phyloP scores from a whole-genome alignment of 1,284 basidiomycete species.

The Austroboletus niveus region DNA sequence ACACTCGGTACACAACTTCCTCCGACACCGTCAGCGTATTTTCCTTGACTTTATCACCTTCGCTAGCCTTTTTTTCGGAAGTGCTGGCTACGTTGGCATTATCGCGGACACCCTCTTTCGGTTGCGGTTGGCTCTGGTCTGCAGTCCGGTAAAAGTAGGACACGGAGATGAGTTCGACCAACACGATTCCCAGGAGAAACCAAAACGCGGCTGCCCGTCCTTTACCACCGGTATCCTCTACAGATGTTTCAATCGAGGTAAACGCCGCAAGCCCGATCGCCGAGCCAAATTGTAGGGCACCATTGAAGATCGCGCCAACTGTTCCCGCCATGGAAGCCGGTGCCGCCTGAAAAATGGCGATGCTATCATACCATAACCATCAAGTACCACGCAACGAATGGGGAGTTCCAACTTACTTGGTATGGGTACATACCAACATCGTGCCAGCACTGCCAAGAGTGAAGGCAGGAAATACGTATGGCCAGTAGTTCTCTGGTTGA shows the following conservation, averaged over 20 bases:
- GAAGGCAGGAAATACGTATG: constrained; percentile 47
- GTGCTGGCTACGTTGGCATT: neutral
- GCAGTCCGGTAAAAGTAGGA: constrained; percentile 39
- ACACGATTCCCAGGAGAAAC: constrained; percentile 46
- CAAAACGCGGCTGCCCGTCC: constrained; percentile 49
- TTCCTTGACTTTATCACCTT: neutral
- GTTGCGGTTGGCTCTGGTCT: neutral
- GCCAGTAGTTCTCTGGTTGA: constrained; percentile 42
- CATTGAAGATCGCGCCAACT: constrained; percentile 57
- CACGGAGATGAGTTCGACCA: constrained; percentile 34
- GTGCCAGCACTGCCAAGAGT: constrained; percentile 42
- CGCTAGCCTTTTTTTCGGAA: neutral
- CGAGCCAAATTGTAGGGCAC: constrained; percentile 50
- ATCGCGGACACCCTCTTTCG: neutral
- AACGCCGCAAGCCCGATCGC: constrained; percentile 49
- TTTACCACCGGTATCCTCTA: constrained; percentile 36
- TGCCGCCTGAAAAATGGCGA: constrained; percentile 49
- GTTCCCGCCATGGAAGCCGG: constrained; percentile 52
- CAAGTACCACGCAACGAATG: neutral
- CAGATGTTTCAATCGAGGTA: constrained; percentile 46
- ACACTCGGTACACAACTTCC: neutral
- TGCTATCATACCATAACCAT: constrained; percentile 30
- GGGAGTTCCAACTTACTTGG: constrained; percentile 33
- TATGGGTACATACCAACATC: constrained; percentile 33
- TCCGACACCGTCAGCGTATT: neutral